Evolutionary conservation across 1,284 basidiomycete genomes (phyloP), one percentile per base, ranked within the genome.

Genomic region (Cronartium quercuum): DNA sequence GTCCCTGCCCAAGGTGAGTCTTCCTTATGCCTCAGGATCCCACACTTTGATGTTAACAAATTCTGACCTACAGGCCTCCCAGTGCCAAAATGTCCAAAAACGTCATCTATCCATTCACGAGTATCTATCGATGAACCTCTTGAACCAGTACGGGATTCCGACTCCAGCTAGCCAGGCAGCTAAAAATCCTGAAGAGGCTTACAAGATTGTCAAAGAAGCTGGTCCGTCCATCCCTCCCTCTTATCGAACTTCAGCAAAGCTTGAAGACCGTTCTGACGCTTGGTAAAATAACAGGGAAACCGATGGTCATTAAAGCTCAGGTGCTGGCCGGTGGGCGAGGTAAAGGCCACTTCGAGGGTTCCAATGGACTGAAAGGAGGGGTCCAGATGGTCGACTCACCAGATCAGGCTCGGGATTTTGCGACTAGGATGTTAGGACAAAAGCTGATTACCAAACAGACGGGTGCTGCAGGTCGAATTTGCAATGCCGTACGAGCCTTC

Each of bases 371-470:
- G 82, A 90, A 98, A 83, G 95, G 96, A 75, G 96, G 96, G 85
- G 96, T 99, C 29, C 96, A 98, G 83, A 88, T 92, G 85, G 88
- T 98, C 77, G 87, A 92, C 81, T 91, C 87, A 92, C 90, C 94
- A 41, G 88, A 91, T 78, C 88, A 98, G 82, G 96, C 94, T 55
- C 87, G 89, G 81, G 91, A 95, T 69, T 87, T 88, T 79, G 95
- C 96, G 21, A 83, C 84, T 78, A 89, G 95, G 85, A 99, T 99
- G 96, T 88, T 99, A 77, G 94, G 94, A 73, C 86, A 91, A 77
- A 92, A 91, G 78, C 88, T 99, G 80, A 98, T 99, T 85, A 98
- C 96, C 77, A 99, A 99, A 84, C 96, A 99, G 84, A 99, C 96
- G 29, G 96, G 96, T 79, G 91, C 90, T 76, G 89, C 82, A 69